These are phyloP conservation scores for Sordariomycetes sp. DNA, from an alignment of 2,329 filamentous ascomycete species.

Conservation along the genomic window DNA sequence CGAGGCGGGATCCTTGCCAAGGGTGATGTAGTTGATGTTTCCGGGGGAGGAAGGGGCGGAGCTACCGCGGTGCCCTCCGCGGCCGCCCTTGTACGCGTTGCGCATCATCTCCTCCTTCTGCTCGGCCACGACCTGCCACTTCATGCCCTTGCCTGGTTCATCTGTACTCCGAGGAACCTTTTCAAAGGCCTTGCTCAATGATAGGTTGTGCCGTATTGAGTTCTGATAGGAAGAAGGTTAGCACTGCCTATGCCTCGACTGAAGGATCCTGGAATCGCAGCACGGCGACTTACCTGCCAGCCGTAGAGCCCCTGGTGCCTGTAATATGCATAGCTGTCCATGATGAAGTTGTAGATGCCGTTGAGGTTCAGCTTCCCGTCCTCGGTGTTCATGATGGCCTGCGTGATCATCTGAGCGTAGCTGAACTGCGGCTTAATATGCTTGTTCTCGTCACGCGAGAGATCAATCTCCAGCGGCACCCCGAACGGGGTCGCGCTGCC, in stretches of 20 bases:
- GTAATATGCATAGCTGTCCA: conserved; percentile 86
- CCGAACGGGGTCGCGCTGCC: conserved; percentile 4
- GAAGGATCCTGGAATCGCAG: neutral
- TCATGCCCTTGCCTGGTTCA: conserved; percentile 97
- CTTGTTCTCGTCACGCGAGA: conserved; percentile 72
- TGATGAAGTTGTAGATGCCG: conserved; percentile 92
- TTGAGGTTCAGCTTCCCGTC: conserved; percentile 85
- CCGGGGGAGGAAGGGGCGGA: conserved; percentile 60
- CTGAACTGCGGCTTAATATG: conserved; percentile 94
- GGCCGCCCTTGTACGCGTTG: conserved; percentile 51
- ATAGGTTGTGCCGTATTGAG: conserved; percentile 93
- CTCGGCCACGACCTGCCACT: conserved; percentile 88
- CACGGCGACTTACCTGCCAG: conserved; percentile 65
- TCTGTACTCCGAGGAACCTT: conserved; percentile 89
- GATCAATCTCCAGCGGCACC: conserved; percentile 49
- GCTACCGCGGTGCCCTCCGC: conserved; percentile 55
- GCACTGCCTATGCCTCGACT: neutral
- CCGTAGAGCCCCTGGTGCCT: conserved; percentile 64
- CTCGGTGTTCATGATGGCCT: conserved; percentile 78
- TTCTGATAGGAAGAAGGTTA: conserved; percentile 45
- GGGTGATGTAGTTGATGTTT: conserved; percentile 49
- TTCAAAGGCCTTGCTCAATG: conserved; percentile 86
- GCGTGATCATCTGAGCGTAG: conserved; percentile 93
- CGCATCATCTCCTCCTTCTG: conserved; percentile 80
- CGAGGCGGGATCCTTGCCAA: conserved; percentile 38